phyloP scores from a whole-genome alignment of 176 grass and related monocot genomes.

The Bolboschoenus planiculmis region DNA sequence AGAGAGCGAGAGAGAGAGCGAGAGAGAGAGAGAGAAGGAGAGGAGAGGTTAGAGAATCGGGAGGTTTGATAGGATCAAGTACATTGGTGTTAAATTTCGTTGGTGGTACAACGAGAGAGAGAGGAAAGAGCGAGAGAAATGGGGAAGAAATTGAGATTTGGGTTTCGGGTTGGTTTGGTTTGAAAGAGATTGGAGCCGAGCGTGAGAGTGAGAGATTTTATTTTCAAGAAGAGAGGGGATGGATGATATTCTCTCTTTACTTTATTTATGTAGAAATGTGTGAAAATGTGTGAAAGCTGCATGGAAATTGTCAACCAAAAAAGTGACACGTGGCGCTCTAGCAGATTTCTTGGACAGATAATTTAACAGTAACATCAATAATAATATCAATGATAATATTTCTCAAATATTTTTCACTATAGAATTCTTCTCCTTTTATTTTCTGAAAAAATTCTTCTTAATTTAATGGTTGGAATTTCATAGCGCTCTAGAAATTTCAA shows the following conservation, averaged over 20 bases:
- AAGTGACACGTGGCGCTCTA: not conserved
- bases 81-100: not conserved
- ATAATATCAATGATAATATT: not conserved
- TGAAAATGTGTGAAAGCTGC: not conserved
- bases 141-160: not conserved
- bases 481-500: no score
- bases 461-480: no score
- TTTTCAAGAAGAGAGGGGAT: not conserved
- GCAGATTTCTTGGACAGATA: not conserved
- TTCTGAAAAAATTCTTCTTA: no score
- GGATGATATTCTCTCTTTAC: not conserved
- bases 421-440: not conserved
- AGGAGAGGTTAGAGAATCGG: constrained; percentile 5
- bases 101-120: not conserved
- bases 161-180: not conserved
- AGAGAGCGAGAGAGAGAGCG: not conserved
- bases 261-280: not conserved
- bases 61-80: not conserved
- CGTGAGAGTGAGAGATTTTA: not conserved
- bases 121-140: not conserved
- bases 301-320: not conserved
- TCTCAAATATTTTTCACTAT: not conserved
- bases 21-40: not conserved
- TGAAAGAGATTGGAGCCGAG: not conserved
- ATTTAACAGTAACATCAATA: no score